Conservation (phyloP, 202 grass and related monocot species). For the Setaria viridis region DNA sequence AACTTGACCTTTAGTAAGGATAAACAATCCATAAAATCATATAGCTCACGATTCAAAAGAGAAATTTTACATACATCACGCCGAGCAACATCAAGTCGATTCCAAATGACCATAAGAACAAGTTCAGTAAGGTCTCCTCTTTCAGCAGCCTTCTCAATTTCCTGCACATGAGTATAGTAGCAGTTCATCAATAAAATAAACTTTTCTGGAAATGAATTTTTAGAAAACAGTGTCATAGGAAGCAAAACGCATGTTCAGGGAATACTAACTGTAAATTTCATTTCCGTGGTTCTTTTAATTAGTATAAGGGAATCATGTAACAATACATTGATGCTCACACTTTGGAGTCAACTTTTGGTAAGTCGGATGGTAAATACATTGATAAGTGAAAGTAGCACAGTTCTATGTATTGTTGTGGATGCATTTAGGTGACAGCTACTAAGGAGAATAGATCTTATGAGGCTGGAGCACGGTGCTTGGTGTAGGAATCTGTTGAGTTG, state of each 20-base stretch:
- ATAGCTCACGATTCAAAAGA: constrained; percentile 32
- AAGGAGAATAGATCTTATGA: constrained; percentile 18
- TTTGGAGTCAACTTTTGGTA: not conserved
- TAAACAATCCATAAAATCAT: constrained; percentile 7
- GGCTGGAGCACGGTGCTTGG: constrained; percentile 5
- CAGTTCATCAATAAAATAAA: constrained; percentile 32
- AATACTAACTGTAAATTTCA: constrained; percentile 13
- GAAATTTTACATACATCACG: constrained; percentile 77
- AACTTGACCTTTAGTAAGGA: constrained; percentile 17
- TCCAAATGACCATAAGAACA: constrained; percentile 97
- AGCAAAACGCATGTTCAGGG: constrained; percentile 1
- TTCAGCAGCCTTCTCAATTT: constrained; percentile 92
- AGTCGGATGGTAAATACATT: too few relatives aligned
- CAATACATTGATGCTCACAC: constrained; percentile 4
- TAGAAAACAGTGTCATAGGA: not conserved
- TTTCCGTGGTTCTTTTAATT: constrained; percentile 2
- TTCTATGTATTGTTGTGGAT: not conserved
- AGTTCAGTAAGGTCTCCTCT: constrained; percentile 90
- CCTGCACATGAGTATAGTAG: constrained; percentile 43
- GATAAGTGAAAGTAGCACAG: too few relatives aligned
- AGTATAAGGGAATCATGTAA: constrained; percentile 12
- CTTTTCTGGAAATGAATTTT: not conserved
- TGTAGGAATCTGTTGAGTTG: not conserved
- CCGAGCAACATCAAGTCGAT: constrained; percentile 90
- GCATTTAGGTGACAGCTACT: constrained; percentile 3